Conservation (phyloP, 2,329 filamentous ascomycete genomes). For the Fusarium piperis region DNA sequence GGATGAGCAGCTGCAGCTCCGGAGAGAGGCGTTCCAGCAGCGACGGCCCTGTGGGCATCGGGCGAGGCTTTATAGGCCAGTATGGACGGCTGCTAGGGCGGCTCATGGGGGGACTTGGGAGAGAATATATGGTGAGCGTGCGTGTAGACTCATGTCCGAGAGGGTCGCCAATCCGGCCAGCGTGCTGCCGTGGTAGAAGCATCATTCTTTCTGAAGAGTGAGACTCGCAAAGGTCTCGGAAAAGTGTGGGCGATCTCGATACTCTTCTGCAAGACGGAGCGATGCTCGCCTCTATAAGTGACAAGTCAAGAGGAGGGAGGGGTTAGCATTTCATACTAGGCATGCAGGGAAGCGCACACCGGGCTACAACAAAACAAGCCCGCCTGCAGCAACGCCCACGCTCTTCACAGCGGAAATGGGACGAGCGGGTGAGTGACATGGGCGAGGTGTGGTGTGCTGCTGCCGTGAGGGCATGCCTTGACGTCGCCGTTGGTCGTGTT, state of each 20-base stretch:
- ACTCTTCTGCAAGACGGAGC: slow-evolving; percentile 32
- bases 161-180: slow-evolving; percentile 13
- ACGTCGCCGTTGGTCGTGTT: slow-evolving; percentile 45
- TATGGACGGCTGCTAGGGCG: slow-evolving; percentile 15
- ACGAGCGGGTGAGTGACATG: slow-evolving; percentile 16
- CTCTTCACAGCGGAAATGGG: slow-evolving; percentile 19
- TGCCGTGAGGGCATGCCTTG: slow-evolving; percentile 34
- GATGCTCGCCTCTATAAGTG: slow-evolving; percentile 38
- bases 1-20: slow-evolving; percentile 48
- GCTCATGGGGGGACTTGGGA: slow-evolving; percentile 10
- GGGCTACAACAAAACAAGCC: slow-evolving; percentile 21
- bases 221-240: not conserved
- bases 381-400: slow-evolving; percentile 10
- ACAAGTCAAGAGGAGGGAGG: slow-evolving; percentile 9
- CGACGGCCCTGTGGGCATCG: slow-evolving; percentile 35
- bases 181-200: slow-evolving; percentile 39
- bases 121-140: not conserved
- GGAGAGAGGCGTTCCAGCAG: slow-evolving; percentile 47
- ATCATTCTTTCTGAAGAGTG: slow-evolving; percentile 39
- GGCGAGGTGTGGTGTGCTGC: slow-evolving; percentile 28
- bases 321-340: slow-evolving; percentile 3
- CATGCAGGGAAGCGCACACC: slow-evolving; percentile 11
- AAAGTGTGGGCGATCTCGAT: slow-evolving; percentile 35
- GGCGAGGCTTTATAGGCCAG: slow-evolving; percentile 15
- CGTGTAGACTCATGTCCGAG: slow-evolving; percentile 22